These are phyloP conservation scores for Gossypium turneri DNA, from an alignment of 345 rosid genomes.

Conservation along the genomic window DNA sequence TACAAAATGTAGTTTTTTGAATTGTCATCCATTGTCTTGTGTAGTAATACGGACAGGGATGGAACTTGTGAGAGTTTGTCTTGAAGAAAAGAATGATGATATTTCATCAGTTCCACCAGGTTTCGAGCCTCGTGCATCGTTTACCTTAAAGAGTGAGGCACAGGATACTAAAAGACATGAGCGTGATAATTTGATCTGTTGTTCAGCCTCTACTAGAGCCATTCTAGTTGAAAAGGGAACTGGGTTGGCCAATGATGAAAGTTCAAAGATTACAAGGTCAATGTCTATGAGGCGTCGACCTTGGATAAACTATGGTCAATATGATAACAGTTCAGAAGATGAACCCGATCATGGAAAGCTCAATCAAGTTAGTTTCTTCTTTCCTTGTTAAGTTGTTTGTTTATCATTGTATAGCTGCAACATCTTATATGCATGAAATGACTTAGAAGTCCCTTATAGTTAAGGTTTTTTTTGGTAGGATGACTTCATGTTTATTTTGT, in stretches of 20 bases:
- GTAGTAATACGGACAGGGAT: conserved; percentile 65
- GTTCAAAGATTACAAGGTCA: conserved; percentile 42
- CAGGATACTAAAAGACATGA: conserved; percentile 40
- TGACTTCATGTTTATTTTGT: neutral
- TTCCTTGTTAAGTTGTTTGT: neutral
- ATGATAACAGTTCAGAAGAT: conserved; percentile 41
- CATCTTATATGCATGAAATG: neutral
- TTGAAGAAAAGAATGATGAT: conserved; percentile 82
- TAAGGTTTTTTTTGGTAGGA: conserved; percentile 2
- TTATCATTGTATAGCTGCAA: conserved; percentile 3
- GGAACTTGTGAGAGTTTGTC: conserved; percentile 70
- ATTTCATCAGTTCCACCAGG: conserved; percentile 91
- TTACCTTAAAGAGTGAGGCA: conserved; percentile 45
- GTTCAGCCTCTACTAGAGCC: conserved; percentile 37
- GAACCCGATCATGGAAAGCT: conserved; percentile 45
- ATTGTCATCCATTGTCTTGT: neutral
- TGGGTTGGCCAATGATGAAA: conserved; percentile 32
- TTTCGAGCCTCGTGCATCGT: conserved; percentile 79
- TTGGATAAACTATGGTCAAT: conserved; percentile 51
- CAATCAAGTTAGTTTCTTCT: conserved; percentile 46
- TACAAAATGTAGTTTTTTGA: neutral
- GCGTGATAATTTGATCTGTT: conserved; percentile 22
- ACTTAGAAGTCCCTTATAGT: neutral
- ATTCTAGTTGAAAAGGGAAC: conserved; percentile 42
- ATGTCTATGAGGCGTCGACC: conserved; percentile 56